These are phyloP conservation scores for Scedosporium boydii DNA, from an alignment of 2,329 filamentous ascomycete genomes.

Conservation along the genomic window DNA sequence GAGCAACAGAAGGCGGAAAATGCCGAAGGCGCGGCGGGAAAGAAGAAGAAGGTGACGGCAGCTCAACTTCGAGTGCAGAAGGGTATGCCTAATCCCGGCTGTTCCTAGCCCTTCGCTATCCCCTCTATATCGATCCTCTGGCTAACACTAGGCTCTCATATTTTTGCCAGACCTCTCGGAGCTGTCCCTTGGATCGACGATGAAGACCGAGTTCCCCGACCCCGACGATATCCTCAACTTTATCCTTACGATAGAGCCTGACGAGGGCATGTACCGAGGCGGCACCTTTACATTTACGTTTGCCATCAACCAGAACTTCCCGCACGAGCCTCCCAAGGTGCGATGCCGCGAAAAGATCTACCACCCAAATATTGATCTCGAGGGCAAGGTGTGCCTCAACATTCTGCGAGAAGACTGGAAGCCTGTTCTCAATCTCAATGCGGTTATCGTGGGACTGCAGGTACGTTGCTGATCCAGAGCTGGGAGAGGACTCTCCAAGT, in stretches of 20 bases:
- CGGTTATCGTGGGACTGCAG: conserved; percentile 89
- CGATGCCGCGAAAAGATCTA: conserved; percentile 98
- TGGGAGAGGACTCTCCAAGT: not conserved
- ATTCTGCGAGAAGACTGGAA: conserved; percentile 99
- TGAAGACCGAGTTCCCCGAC: conserved; percentile 74
- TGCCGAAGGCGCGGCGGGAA: conserved; percentile 62
- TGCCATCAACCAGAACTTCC: conserved; percentile 87
- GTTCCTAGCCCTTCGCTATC: not conserved
- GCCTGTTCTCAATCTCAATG: conserved; percentile 91
- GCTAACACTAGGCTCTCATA: not conserved
- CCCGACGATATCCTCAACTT: conserved; percentile 83
- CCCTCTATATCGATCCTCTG: not conserved
- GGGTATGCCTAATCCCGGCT: conserved; percentile 42
- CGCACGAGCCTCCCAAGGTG: conserved; percentile 95
- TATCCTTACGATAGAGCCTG: conserved; percentile 69
- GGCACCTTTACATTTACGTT: conserved; percentile 87
- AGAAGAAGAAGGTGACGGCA: conserved; percentile 98
- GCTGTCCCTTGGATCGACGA: conserved; percentile 66
- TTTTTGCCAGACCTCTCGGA: conserved; percentile 61
- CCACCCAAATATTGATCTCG: conserved; percentile 95
- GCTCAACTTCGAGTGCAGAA: conserved; percentile 94
- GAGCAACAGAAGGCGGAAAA: conserved; percentile 93
- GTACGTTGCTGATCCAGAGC: conserved; percentile 32
- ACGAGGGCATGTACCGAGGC: conserved; percentile 81
- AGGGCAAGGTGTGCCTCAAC: conserved; percentile 96